A percentile compares a stretch with the other conserved stretches of the same genome.
These are phyloP conservation scores for Colletotrichum higginsianum DNA, from an alignment of 2,329 filamentous ascomycete genomes.

Conservation along the genomic window DNA sequence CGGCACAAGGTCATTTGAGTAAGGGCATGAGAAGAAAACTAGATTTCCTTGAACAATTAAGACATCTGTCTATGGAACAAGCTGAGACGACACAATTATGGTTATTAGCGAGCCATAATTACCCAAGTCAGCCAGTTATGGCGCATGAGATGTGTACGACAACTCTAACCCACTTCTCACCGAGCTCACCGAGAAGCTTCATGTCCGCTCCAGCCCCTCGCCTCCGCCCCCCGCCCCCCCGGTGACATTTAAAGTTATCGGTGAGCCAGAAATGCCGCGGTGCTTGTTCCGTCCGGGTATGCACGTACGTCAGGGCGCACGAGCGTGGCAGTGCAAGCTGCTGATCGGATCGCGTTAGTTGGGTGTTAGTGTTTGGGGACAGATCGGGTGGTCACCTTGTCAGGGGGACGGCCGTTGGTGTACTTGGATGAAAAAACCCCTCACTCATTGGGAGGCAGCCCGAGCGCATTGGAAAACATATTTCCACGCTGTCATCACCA, in stretches of 20 bases:
- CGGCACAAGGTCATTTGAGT: not conserved
- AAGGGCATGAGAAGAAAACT: not conserved
- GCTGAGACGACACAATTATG: too few relatives aligned
- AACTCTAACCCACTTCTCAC: too few relatives aligned
- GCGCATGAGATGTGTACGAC: too few relatives aligned
- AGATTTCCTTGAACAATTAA: too few relatives aligned
- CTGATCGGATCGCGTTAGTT: slow-evolving; percentile 36
- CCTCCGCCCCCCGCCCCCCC: too few relatives aligned
- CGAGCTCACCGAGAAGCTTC: too few relatives aligned
- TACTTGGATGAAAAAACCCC: slow-evolving; percentile 32
- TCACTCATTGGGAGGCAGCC: slow-evolving; percentile 37
- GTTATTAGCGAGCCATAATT: too few relatives aligned
- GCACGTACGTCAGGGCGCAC: slow-evolving; percentile 19
- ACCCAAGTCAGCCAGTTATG: too few relatives aligned
- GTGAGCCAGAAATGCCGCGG: slow-evolving; percentile 17
- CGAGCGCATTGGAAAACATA: slow-evolving; percentile 1
- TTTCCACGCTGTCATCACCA: too few relatives aligned
- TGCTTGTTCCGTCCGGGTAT: not conserved
- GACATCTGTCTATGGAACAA: too few relatives aligned
- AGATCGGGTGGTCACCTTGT: slow-evolving; percentile 12
- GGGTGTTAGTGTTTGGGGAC: not conserved
- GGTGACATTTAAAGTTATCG: slow-evolving; percentile 30
- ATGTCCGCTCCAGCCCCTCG: too few relatives aligned
- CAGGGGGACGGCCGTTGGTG: slow-evolving; percentile 5
- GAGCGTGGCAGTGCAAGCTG: slow-evolving; percentile 38